Base-by-base conservation (phyloP, 2,329 filamentous ascomycete species). In the Ophiostoma quercus region DNA sequence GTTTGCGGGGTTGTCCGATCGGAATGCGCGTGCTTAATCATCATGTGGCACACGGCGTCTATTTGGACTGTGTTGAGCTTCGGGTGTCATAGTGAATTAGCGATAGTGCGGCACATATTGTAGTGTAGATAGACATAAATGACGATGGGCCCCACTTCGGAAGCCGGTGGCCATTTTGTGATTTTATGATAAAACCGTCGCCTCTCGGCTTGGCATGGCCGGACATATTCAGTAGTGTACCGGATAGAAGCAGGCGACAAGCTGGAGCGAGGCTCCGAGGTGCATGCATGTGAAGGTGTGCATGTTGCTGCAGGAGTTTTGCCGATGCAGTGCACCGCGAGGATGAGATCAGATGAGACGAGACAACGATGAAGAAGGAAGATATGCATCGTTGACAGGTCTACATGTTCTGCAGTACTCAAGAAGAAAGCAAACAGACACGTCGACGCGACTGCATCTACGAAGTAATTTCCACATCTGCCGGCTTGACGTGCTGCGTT, bases 1-100 rank as follows among this genome's bases (percentile, higher is more conserved):
- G 43, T 57, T 57, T 57, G 51, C 51, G 51, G 51, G 51, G 51
- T 25, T 57, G 51, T 57, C 51, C 51, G 51, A 57, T 57, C 51
- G 22, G 11, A 25, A 9, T 25, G 47, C 8, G 8, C 12, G 8
- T 54, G 51, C 5, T 57, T 57, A 57, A 22, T 57, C 51, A 57
- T 57, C 25, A 22, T 11, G 8, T 11, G n/a, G 51, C 8, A 29
- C 51, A 25, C 25, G 19, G 0, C 16, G 16, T 57, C 22, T 57
- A 57, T 29, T 57, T 9, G 12, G n/a, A 57, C 51, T 57, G 22
- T 4, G 5, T 8, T n/a, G 16, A 47, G 43, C 43, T 47, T n/a
- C 19, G 16, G 43, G 2, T 2, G 43, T 16, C 16, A 2, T 47
- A n/a, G 1, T 47, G 19, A 1, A n/a, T 3, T 19, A 47, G 43